Evolutionary conservation across 495 filamentous ascomycete species (phyloP), one percentile per base, ranked within the genome.

Genomic region (Podospora tetraspora): DNA sequence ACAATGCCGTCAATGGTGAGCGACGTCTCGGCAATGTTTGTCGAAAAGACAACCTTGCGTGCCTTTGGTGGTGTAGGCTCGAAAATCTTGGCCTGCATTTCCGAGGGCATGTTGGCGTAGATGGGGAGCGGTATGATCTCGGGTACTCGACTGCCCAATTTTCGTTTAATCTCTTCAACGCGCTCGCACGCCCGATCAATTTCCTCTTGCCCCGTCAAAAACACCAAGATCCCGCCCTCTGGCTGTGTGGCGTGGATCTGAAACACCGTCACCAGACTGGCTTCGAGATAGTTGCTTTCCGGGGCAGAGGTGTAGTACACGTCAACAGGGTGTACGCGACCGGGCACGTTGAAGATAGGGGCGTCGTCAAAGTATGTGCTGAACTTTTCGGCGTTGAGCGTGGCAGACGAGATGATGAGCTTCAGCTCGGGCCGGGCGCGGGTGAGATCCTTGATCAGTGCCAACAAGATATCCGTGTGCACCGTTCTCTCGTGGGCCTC

Each of bases 401-500:
- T 99, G 1, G 96, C 95, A 0, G 93, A 97, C 24, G 93, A 96
- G 62, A 99, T 97, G 24, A 99, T 83, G 6, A 99, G 80, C 78
- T 96, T 97, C 61, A 99, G 79, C 68, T 98, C 95, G 24, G 92
- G 92, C 25, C 94, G 82, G 60, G 90, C 90, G 67, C 92, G 85
- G 13, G 92, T 90, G 67, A 98, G 89, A 82, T 98, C 95, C 75
- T 98, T 98, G 61, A 97, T 85, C 37, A 99, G 83, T 34, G 92
- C 93, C 66, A 96, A 87, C 6, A 97, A 83, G 73, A 99, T 93
- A 77, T 99, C 95, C 2, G 96, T 97, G 57, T 91, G 87, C 12
- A 98, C 84, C 0, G 92, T 97, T 70, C 95, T 84, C 75, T 99
- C 95, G 85, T 99, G 95, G 21, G 96, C 95, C 76, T 99, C 95